phyloP scores from a whole-genome alignment of 1,284 basidiomycete species.

The Cryptococcus sp. region DNA sequence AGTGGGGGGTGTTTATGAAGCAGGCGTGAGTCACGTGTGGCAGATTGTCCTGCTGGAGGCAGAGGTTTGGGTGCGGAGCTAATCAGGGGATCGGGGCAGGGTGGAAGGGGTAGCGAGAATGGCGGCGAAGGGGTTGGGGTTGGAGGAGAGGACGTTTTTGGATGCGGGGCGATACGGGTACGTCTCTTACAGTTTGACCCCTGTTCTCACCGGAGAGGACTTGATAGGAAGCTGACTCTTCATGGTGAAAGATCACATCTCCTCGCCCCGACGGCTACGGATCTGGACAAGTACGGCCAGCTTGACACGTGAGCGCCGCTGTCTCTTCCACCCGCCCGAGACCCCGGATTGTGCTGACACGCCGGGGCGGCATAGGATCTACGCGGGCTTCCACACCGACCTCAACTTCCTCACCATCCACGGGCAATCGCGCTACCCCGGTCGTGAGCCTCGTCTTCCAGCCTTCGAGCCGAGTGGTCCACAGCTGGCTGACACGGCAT shows the following conservation, averaged over 20 bases:
- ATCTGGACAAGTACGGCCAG: conserved; percentile 70
- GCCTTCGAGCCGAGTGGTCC: background rate
- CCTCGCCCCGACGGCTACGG: conserved; percentile 85
- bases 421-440: conserved; percentile 63
- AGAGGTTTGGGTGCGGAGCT: background rate
- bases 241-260: conserved; percentile 65
- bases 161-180: conserved; percentile 78
- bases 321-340: background rate
- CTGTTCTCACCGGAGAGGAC: background rate
- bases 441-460: conserved; percentile 26
- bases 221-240: background rate
- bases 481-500: background rate
- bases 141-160: conserved; percentile 64
- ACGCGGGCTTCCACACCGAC: conserved; percentile 79
- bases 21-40: conserved; percentile 59
- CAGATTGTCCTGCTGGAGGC: background rate
- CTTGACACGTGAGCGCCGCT: conserved; percentile 51
- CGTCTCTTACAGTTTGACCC: background rate
- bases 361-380: conserved; percentile 58
- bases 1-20: conserved; percentile 83
- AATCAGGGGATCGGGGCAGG: conserved; percentile 53
- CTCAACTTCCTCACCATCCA: conserved; percentile 68
- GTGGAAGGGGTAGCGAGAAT: conserved; percentile 77
- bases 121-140: conserved; percentile 72
- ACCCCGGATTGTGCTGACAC: background rate